Base-by-base conservation (phyloP, 2,329 filamentous ascomycete species). In the Penicillium sp. region DNA sequence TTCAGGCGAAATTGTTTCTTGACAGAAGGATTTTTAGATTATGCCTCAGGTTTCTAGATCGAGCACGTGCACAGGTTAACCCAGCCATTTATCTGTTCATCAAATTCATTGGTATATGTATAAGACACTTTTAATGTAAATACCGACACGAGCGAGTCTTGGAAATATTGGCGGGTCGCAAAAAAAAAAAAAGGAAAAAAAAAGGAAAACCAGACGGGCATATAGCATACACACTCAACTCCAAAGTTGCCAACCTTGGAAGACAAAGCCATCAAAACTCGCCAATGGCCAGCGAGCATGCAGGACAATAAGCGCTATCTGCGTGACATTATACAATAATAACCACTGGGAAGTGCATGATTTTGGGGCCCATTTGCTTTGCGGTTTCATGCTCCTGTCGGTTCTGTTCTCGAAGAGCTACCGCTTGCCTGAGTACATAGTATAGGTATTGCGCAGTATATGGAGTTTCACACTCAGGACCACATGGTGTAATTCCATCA, bases 281-380 rank as follows among this genome's bases (percentile, higher is more conserved):
- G 38, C 19, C 15, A 50, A 43, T 19, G 49, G 8, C 21, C 21
- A 29, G 25, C 27, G 17, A 31, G 49, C 17, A 53, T 38, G 42
- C 31, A 48, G n/a, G 23, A 21, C 37, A 51, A 27, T 7, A 43
- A 47, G 37, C 49, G 54, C 53, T 52, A 41, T 33, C 23, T 42
- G 15, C n/a, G 27, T 19, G 27, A 46, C 23, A 51, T 64, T 53
- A 67, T 40, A 49, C 56, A 43, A 66, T 40, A 21, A 60, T 47
- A 27, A 66, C 57, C 19, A 61, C 45, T 6, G 64, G 64, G n/a
- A 64, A 37, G 29, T 67, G 64, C 40, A 66, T 47, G 40, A 66
- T 54, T n/a, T 43, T 50, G 19, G 62, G 63, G 13, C 64, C 62
- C 10, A 37, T 38, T 41, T 33, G 33, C 19, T 35, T 31, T 19